Evolutionary conservation across 1,284 basidiomycete genomes (phyloP).

Genomic region (Anthracocystis panici-leucophaei): DNA sequence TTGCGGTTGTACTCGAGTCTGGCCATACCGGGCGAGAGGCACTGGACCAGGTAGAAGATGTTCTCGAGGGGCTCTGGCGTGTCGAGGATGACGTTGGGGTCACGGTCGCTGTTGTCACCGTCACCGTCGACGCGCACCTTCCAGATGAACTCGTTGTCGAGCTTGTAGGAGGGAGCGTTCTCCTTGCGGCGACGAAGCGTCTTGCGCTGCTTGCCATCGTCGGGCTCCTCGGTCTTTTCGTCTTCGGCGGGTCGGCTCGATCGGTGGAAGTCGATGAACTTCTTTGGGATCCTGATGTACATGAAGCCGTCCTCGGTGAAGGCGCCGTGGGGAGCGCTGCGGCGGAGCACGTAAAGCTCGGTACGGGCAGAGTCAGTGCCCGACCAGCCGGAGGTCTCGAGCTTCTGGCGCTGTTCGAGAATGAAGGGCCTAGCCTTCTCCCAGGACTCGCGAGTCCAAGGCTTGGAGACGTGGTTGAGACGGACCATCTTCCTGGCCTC

Average conservation of each 20-base stretch:
- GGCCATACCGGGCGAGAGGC: slow-evolving; percentile 61
- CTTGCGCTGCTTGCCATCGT: slow-evolving; percentile 58
- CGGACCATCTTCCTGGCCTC: slow-evolving; percentile 56
- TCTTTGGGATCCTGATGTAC: slow-evolving; percentile 64
- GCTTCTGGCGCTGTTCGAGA: slow-evolving; percentile 66
- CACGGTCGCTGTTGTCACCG: slow-evolving; percentile 54
- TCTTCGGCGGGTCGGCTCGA: slow-evolving; percentile 51
- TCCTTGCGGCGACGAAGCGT: slow-evolving; percentile 57
- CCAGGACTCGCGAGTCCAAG: slow-evolving; percentile 65
- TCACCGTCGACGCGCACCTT: slow-evolving; percentile 63
- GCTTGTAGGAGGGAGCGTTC: slow-evolving; percentile 59
- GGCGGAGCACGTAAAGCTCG: slow-evolving; percentile 63
- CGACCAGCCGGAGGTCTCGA: slow-evolving; percentile 62
- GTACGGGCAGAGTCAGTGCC: slow-evolving; percentile 55
- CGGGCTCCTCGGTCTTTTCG: slow-evolving; percentile 42
- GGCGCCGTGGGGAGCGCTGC: slow-evolving; percentile 59
- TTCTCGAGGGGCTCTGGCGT: slow-evolving; percentile 63
- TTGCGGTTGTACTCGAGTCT: slow-evolving; percentile 58
- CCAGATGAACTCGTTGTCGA: slow-evolving; percentile 62
- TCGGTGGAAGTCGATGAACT: slow-evolving; percentile 66
- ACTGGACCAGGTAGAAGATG: slow-evolving; percentile 65
- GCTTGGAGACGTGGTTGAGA: slow-evolving; percentile 63
- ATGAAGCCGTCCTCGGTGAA: slow-evolving; percentile 66
- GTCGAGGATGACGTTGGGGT: slow-evolving; percentile 62
- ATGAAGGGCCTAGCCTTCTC: slow-evolving; percentile 65